Evolutionary conservation across 306 rosid genomes (phyloP).

Genomic region (Fagus crenata): DNA sequence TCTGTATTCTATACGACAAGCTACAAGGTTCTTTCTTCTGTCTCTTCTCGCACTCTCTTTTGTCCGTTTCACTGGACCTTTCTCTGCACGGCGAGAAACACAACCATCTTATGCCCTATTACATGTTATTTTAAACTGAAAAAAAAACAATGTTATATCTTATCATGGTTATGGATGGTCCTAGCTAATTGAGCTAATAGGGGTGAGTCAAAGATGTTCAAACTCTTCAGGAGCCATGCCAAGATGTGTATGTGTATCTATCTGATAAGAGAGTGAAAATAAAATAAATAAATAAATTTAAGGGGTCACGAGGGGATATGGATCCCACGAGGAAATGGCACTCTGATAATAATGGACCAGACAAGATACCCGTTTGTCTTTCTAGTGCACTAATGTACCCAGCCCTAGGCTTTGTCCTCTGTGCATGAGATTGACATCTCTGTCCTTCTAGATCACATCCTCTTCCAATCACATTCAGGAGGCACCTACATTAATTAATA

Average conservation of each 20-base stretch:
- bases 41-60: conserved; percentile 47
- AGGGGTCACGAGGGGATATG: conserved; percentile 64
- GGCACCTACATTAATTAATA: background rate
- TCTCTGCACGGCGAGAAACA: conserved; percentile 31
- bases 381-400: conserved; percentile 27
- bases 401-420: conserved; percentile 25
- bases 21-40: conserved; percentile 61
- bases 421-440: conserved; percentile 25
- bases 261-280: background rate
- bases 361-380: conserved; percentile 50
- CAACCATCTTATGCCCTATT: conserved; percentile 1
- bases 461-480: conserved; percentile 8
- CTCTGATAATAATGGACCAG: conserved; percentile 42
- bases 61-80: conserved; percentile 52
- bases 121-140: background rate
- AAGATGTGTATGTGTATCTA: background rate
- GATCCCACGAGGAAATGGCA: conserved; percentile 54
- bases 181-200: background rate
- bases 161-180: background rate
- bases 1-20: conserved; percentile 48
- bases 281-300: conserved; percentile 14
- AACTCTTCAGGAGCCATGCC: conserved; percentile 26
- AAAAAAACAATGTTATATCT: background rate
- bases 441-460: conserved; percentile 17
- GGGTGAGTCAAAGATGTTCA: conserved; percentile 40